Conservation (phyloP, 2,329 filamentous ascomycete genomes). For the Colletotrichum caudatum region DNA sequence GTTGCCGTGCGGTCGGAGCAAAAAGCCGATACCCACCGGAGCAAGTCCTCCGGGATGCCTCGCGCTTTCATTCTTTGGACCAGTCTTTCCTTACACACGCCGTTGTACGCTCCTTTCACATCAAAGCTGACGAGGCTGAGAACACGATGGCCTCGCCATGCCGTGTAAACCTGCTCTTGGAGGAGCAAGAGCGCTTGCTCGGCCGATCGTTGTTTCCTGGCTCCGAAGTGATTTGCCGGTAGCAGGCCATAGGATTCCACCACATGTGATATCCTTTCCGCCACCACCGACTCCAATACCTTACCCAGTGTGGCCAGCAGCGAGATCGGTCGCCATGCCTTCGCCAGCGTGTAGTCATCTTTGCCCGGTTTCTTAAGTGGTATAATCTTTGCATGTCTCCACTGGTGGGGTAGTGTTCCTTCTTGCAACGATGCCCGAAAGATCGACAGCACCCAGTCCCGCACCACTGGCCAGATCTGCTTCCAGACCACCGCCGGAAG, state of each 20-base stretch:
- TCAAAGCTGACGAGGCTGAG: background rate
- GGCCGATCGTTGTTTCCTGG: background rate
- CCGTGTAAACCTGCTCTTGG: conserved; percentile 1
- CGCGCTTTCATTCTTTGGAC: background rate
- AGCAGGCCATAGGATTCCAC: background rate
- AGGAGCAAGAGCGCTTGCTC: conserved; percentile 15
- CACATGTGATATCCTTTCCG: background rate
- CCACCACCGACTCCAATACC: background rate
- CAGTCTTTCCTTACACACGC: background rate
- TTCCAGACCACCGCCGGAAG: conserved; percentile 11
- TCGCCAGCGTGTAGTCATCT: background rate
- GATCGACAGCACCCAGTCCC: conserved; percentile 3
- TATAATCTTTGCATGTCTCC: conserved; percentile 40
- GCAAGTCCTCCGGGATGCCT: background rate
- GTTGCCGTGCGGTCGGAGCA: background rate
- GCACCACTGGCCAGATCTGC: conserved; percentile 17
- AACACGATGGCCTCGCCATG: background rate
- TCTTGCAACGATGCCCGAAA: conserved; percentile 32
- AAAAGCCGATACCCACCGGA: background rate
- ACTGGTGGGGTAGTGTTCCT: conserved; percentile 43
- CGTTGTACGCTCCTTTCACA: background rate
- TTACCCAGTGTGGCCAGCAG: background rate
- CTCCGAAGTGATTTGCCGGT: conserved; percentile 3
- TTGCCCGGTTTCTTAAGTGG: conserved; percentile 13
- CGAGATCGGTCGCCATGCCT: conserved; percentile 6